A percentile compares a stretch with the other conserved stretches of the same genome.
phyloP scores from a whole-genome alignment of 2,329 filamentous ascomycete genomes.

The Rhynchosporium secalis region DNA sequence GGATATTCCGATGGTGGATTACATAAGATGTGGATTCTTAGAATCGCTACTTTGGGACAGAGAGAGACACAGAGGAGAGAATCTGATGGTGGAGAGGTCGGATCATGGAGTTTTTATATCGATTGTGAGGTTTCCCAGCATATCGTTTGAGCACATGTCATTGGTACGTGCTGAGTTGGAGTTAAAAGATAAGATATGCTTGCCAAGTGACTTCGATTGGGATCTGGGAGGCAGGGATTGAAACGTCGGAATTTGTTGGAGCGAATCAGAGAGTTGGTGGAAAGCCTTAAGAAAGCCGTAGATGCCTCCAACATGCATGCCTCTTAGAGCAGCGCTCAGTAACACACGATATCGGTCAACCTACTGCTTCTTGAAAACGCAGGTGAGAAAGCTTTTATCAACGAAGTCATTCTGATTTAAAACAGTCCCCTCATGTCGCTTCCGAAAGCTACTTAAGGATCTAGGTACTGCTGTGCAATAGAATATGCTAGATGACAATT shows the following conservation, averaged over 20 bases:
- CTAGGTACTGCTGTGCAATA: too few species aligned
- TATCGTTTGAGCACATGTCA: conserved; percentile 21
- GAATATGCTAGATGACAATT: too few species aligned
- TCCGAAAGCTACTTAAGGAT: too few species aligned
- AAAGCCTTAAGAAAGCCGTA: background rate
- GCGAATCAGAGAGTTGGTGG: background rate
- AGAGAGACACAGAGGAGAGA: background rate
- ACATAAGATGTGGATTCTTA: conserved; percentile 4
- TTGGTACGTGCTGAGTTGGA: background rate
- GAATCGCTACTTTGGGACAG: conserved; percentile 9
- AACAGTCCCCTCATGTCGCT: too few species aligned
- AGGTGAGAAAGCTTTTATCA: too few species aligned
- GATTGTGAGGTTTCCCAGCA: conserved; percentile 5
- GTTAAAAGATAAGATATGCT: conserved; percentile 6
- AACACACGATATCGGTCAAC: too few species aligned
- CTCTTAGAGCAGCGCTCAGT: too few species aligned
- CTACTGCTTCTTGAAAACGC: too few species aligned
- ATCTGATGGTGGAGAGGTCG: background rate
- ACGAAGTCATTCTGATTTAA: too few species aligned
- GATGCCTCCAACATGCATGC: too few species aligned
- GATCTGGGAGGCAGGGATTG: background rate
- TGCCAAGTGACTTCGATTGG: conserved; percentile 7
- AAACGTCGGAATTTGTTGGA: background rate
- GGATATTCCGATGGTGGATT: background rate
- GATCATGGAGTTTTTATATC: conserved; percentile 22